Conservation (phyloP, 2,329 filamentous ascomycete species). For the Pestalotiopsis sp. region DNA sequence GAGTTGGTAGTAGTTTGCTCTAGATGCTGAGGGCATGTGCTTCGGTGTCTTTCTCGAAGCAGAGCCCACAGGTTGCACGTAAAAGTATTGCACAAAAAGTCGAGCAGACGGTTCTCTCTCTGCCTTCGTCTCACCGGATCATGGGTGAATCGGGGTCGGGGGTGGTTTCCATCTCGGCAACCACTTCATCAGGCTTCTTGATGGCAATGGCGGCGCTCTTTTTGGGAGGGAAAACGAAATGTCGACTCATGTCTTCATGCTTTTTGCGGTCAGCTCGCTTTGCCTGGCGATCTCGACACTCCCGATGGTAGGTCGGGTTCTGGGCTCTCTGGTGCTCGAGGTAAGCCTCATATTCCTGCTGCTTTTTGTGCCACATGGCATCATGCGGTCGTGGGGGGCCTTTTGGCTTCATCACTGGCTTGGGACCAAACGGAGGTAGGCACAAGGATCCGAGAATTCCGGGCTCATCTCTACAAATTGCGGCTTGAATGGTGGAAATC, state of each 20-base stretch:
- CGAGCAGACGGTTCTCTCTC: too few species aligned
- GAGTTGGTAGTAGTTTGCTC: too few species aligned
- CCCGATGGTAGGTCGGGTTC: conserved; percentile 26
- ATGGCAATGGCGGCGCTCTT: conserved; percentile 8
- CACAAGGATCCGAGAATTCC: neutral
- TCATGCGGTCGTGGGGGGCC: conserved; percentile 26
- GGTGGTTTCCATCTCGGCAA: neutral
- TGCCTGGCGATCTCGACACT: conserved; percentile 31
- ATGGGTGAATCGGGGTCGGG: neutral
- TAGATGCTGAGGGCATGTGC: too few species aligned
- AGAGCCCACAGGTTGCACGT: too few species aligned
- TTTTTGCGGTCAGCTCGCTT: conserved; percentile 25
- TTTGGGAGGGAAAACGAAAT: neutral
- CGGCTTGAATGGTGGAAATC: neutral
- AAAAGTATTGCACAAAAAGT: too few species aligned
- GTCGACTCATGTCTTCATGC: neutral
- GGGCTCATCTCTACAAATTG: neutral
- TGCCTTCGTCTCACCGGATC: neutral
- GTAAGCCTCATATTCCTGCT: conserved; percentile 33
- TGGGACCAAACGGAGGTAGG: conserved; percentile 26
- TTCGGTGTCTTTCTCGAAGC: too few species aligned
- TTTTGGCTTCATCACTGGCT: conserved; percentile 33
- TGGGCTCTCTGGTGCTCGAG: conserved; percentile 28
- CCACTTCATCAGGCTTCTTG: neutral
- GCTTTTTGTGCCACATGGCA: conserved; percentile 19